A percentile compares a stretch with the other conserved stretches of the same genome.
Evolutionary conservation across 495 filamentous ascomycete genomes (phyloP).

Genomic region (Alectoria sarmentosa): DNA sequence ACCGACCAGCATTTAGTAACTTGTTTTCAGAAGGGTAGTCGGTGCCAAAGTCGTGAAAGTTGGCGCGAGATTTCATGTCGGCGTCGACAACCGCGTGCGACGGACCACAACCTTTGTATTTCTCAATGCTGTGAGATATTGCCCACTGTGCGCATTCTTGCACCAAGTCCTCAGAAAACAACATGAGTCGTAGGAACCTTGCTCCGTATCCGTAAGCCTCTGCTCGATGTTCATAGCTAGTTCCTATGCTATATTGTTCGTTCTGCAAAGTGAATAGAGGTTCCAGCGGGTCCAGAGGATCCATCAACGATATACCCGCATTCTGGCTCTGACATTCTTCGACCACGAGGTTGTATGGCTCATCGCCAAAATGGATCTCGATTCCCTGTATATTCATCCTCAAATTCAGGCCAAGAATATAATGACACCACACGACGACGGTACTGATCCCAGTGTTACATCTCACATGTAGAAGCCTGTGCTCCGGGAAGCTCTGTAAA

Average conservation of each 20-base stretch:
- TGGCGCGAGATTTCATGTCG: neutral
- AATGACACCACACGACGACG: slow-evolving; percentile 22
- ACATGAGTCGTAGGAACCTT: neutral
- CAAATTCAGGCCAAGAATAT: slow-evolving; percentile 21
- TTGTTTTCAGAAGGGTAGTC: neutral
- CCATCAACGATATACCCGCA: slow-evolving; percentile 16
- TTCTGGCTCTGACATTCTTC: neutral
- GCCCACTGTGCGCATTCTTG: neutral
- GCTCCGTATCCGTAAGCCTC: slow-evolving; percentile 20
- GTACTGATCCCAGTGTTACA: slow-evolving; percentile 20
- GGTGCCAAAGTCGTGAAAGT: neutral
- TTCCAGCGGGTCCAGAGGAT: slow-evolving; percentile 16
- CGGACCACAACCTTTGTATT: neutral
- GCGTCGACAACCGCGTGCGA: neutral
- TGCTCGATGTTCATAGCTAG: slow-evolving; percentile 11
- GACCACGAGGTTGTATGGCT: slow-evolving; percentile 3
- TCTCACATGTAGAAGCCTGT: slow-evolving; percentile 17
- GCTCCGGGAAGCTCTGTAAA: slow-evolving; percentile 19
- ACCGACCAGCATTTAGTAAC: slow-evolving; percentile 2
- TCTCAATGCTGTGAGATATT: neutral
- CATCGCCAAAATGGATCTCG: slow-evolving; percentile 17
- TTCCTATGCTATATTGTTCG: neutral
- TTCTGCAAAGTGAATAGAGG: slow-evolving; percentile 20
- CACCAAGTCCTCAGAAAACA: neutral
- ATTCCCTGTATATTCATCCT: neutral